Evolutionary conservation across 2,329 filamentous ascomycete species (phyloP), one percentile per base, ranked within the genome.

Genomic region (Salinomyces thailandicus): DNA sequence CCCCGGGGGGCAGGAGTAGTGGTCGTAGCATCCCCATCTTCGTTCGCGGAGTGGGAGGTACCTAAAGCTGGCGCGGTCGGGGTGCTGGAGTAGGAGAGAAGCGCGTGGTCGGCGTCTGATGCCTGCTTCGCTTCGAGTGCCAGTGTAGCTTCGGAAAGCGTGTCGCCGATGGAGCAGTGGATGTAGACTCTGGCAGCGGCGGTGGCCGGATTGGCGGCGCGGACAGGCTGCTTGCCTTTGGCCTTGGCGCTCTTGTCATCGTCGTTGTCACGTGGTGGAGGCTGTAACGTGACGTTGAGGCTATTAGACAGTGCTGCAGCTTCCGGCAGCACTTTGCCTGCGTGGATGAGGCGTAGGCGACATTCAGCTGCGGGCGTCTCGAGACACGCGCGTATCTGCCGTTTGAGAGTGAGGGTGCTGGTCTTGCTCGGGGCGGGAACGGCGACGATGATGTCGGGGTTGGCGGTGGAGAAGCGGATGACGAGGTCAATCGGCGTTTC

Each of bases 151-250:
- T 72, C 56, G 0, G 80, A 73, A 9, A 96, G 71, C 17, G 73
- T 67, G 58, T 78, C 73, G 37, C 86, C 86, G 40, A 96, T 83
- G 45, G 85, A 89, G 69, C 89, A 96, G 66, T 93, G 93, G 43
- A 96, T 80, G 59, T 93, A 95, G 52, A 93, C 74, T 30, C 81
- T 72, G 24, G 68, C 66, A 15, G 54, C 54, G 24, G 68, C 66
- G 14, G 54, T 54, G 14, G 30, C 33, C 5, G 47, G 18, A 37
- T 48, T 32, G 19, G 31, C 49, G 39, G 44, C 67, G 19, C 69
- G 70, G 4, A 79, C 58, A 1, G 72, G 72, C 41, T 64, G 63
- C 50, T 91, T 93, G 31, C 81, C 84, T 52, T 85, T 85, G 31
- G 81, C 84, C 52, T 85, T 85, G 37, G 67, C 66, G 47, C 59